phyloP scores from a whole-genome alignment of 2,329 filamentous ascomycete species.

The Dothidotthia symphoricarpi region DNA sequence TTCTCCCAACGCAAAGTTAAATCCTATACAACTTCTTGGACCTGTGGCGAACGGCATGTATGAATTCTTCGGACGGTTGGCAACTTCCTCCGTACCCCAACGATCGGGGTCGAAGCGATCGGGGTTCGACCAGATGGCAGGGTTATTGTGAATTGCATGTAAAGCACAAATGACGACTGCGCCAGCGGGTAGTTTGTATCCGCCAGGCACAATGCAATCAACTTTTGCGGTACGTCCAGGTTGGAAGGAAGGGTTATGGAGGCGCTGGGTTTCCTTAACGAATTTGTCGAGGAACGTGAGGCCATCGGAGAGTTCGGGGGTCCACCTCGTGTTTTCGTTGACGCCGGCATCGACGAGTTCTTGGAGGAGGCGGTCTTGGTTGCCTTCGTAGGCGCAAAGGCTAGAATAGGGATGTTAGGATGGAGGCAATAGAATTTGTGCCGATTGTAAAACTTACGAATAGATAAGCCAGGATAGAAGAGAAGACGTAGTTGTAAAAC shows the following conservation, averaged over 20 bases:
- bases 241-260: conserved; percentile 59
- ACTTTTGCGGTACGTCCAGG: conserved; percentile 57
- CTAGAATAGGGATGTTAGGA: too few species aligned
- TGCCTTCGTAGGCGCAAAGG: conserved; percentile 54
- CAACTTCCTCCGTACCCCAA: conserved; percentile 56
- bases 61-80: conserved; percentile 8
- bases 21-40: conserved; percentile 12
- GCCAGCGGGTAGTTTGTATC: conserved; percentile 56
- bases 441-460: too few species aligned
- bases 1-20: conserved; percentile 14
- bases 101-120: conserved; percentile 58
- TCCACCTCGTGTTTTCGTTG: conserved; percentile 36
- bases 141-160: conserved; percentile 52
- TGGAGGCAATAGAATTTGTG: too few species aligned
- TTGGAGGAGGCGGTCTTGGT: conserved; percentile 58
- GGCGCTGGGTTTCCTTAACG: conserved; percentile 61
- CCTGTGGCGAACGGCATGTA: conserved; percentile 16
- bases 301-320: conserved; percentile 39
- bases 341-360: conserved; percentile 51
- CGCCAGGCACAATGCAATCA: conserved; percentile 59
- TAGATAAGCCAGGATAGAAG: conserved; percentile 61
- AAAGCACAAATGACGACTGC: conserved; percentile 54
- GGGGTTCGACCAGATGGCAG: conserved; percentile 58
- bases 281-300: conserved; percentile 57
- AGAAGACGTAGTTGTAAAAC: conserved; percentile 61